Base-by-base conservation (phyloP, 768 basidiomycete genomes). In the Tubosaeta sp. region DNA sequence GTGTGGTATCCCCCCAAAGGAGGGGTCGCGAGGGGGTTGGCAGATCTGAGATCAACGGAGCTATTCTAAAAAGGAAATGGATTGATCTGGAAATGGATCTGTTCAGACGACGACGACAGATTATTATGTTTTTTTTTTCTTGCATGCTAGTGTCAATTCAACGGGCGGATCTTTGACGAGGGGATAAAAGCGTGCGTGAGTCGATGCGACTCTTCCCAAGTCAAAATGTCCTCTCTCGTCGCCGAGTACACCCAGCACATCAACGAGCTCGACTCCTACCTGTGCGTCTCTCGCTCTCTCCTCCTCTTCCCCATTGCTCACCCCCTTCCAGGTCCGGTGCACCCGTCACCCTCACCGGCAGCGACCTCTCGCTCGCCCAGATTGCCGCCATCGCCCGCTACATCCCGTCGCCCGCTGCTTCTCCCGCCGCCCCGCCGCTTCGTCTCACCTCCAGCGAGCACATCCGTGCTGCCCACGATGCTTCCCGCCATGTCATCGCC, bases 341-440 rank as follows among this genome's bases (percentile, higher is more conserved):
- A 43, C 68, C 82, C 8, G 76, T 92, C 51, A 61, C 76, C 13
- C 73, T 93, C 43, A 82, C 86, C 51, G 91, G 91, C 7, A 75
- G 85, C 54, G 78, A 69, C 13, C 79, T 94, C 32, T 81, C 89
- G 1, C 82, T 93, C 48, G 78, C 88, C 4, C 87, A 86, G 47
- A 82, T 94, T 12, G 77, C 84, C n/a, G 89, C 88, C 9, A 76
- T 83, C 6, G 82, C 91, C 0, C 80, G 90, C 45, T 83, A 84
- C 14, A 1, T 50, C 6, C 54, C 63, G 59, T 70, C 74, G 14
- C 74, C 82, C 4, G 57, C 74, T 39, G 66, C 47, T 73, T 88
- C 27, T 33, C 59, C 48, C 13, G 47, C 52, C 12, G 60, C 58
- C 0, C 61, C 68, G 3, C 38, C 55, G 5, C 50, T 68, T 5